Conservation (phyloP, 2,329 filamentous ascomycete genomes). For the Aciculosporium take region DNA sequence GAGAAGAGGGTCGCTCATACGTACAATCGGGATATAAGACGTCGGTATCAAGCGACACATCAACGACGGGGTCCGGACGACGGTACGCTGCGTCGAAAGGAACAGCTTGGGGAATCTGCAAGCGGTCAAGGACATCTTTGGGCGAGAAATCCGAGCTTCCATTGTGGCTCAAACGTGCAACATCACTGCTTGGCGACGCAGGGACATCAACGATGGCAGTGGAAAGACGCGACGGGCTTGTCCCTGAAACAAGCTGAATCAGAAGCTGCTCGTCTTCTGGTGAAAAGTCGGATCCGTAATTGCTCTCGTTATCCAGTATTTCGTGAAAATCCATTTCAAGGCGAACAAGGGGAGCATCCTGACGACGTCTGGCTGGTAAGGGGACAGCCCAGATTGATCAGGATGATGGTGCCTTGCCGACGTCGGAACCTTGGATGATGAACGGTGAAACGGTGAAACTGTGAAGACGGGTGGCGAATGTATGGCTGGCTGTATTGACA, state of each 20-base stretch:
- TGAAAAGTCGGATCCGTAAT: constrained; percentile 34
- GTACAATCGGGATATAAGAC: constrained; percentile 40
- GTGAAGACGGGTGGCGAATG: too few relatives aligned
- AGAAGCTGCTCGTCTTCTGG: constrained; percentile 31
- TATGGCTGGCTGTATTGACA: too few relatives aligned
- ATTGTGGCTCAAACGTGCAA: not conserved
- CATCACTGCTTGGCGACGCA: not conserved
- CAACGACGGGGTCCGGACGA: not conserved
- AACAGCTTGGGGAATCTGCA: not conserved
- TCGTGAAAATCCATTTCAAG: constrained; percentile 4
- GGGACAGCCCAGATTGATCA: not conserved
- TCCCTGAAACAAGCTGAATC: constrained; percentile 17
- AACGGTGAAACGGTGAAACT: too few relatives aligned
- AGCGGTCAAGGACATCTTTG: not conserved
- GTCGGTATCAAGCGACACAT: constrained; percentile 11
- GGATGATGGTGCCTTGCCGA: not conserved
- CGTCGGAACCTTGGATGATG: not conserved
- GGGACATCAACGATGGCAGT: not conserved
- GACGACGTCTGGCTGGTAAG: not conserved
- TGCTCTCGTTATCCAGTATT: constrained; percentile 18
- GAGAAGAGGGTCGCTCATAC: constrained; percentile 13
- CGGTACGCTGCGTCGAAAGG: not conserved
- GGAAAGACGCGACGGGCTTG: not conserved
- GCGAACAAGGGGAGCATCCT: not conserved
- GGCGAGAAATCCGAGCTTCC: not conserved